phyloP scores from a whole-genome alignment of 2,329 filamentous ascomycete species.

The Botrytis galanthina region DNA sequence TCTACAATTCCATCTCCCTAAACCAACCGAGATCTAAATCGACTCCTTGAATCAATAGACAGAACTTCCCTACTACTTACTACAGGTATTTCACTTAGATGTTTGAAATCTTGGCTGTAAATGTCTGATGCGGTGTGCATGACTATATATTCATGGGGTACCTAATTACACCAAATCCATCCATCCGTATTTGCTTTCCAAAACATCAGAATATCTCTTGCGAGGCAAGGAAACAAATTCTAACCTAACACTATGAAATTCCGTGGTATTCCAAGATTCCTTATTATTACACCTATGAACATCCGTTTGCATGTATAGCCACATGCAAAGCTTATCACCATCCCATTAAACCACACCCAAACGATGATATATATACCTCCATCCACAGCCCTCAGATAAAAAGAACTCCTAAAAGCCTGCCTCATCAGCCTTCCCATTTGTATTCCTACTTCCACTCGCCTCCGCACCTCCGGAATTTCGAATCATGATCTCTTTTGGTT shows the following conservation, averaged over 20 bases:
- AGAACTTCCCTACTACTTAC: too few species aligned
- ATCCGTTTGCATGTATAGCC: too few species aligned
- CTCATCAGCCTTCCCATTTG: constrained; percentile 14
- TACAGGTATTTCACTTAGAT: too few species aligned
- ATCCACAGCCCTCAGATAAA: background rate
- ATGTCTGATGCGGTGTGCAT: background rate
- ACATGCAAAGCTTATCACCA: background rate
- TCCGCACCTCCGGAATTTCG: background rate
- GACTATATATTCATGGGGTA: background rate
- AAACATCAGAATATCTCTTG: too few species aligned
- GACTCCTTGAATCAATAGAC: too few species aligned
- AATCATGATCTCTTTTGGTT: constrained; percentile 10
- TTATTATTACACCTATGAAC: background rate
- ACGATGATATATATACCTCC: background rate
- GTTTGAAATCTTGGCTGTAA: background rate
- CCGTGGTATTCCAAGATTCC: too few species aligned
- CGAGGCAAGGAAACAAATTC: too few species aligned
- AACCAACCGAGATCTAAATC: too few species aligned
- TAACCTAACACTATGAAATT: too few species aligned
- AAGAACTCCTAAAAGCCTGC: background rate
- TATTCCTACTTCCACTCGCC: background rate
- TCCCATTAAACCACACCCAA: background rate
- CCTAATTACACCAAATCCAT: background rate
- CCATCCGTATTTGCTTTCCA: background rate
- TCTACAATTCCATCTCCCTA: too few species aligned